phyloP scores from a whole-genome alignment of 2,329 filamentous ascomycete species.

The Fusarium liriodendri region DNA sequence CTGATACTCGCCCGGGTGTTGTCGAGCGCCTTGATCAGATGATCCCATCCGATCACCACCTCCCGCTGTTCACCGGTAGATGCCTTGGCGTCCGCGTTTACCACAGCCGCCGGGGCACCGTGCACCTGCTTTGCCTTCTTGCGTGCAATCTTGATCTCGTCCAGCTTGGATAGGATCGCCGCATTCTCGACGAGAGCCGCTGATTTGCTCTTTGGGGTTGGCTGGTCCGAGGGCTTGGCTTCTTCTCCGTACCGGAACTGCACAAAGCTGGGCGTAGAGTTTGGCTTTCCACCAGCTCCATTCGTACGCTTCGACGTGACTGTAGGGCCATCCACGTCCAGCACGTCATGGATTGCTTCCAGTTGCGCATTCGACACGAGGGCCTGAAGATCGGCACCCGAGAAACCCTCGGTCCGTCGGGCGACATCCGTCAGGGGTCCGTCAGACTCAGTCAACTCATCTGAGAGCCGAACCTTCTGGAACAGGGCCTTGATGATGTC shows the following conservation, averaged over 20 bases:
- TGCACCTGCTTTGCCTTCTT: conserved; percentile 56
- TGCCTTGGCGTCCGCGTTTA: conserved; percentile 43
- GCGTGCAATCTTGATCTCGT: conserved; percentile 79
- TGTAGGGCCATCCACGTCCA: conserved; percentile 68
- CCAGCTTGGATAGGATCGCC: conserved; percentile 82
- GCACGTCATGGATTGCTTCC: conserved; percentile 94
- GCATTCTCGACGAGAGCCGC: conserved; percentile 78
- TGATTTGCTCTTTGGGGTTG: conserved; percentile 61
- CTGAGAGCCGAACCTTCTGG: conserved; percentile 79
- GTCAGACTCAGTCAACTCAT: conserved; percentile 69
- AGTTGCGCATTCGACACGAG: conserved; percentile 96
- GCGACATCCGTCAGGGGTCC: conserved; percentile 79
- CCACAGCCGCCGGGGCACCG: conserved; percentile 35
- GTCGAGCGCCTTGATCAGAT: conserved; percentile 81
- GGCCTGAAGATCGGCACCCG: conserved; percentile 93
- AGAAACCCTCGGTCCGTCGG: conserved; percentile 85
- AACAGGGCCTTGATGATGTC: conserved; percentile 92
- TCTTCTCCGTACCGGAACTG: conserved; percentile 85
- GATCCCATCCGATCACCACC: conserved; percentile 85
- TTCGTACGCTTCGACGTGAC: conserved; percentile 48
- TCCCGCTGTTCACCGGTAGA: conserved; percentile 64
- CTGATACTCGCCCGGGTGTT: conserved; percentile 87
- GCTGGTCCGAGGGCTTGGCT: conserved; percentile 55
- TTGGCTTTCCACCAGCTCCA: conserved; percentile 46
- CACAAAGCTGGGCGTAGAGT: conserved; percentile 69